Evolutionary conservation across 2,329 filamentous ascomycete species (phyloP).

Genomic region (Calcarisporium arbuscula): DNA sequence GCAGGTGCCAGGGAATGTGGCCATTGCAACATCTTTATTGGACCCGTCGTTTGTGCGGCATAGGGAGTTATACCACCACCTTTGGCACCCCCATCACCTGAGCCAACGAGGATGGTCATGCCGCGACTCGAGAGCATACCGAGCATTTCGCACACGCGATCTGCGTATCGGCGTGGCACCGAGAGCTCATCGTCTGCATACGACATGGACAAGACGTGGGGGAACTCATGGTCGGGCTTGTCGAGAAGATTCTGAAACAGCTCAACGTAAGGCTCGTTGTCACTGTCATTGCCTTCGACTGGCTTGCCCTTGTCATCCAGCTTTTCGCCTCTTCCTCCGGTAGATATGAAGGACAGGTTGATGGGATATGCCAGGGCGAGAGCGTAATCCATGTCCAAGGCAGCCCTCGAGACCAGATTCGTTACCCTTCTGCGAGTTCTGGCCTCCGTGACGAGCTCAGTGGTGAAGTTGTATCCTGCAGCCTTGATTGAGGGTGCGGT

Average conservation of each 20-base stretch:
- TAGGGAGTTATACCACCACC: slow-evolving; percentile 29
- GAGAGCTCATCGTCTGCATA: slow-evolving; percentile 54
- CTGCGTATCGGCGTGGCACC: slow-evolving; percentile 44
- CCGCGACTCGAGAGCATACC: slow-evolving; percentile 47
- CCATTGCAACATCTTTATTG: slow-evolving; percentile 47
- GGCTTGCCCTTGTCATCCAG: slow-evolving; percentile 30
- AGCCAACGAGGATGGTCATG: slow-evolving; percentile 42
- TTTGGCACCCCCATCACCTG: slow-evolving; percentile 44
- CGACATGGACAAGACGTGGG: slow-evolving; percentile 51
- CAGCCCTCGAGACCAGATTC: slow-evolving; percentile 37
- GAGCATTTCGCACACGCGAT: slow-evolving; percentile 45
- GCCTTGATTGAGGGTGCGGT: slow-evolving; percentile 28
- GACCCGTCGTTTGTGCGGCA: slow-evolving; percentile 56
- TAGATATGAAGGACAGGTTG: slow-evolving; percentile 33
- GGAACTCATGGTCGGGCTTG: slow-evolving; percentile 36
- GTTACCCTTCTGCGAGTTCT: slow-evolving; percentile 32
- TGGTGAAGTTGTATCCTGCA: slow-evolving; percentile 31
- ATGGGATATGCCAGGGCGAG: slow-evolving; percentile 38
- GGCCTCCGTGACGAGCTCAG: slow-evolving; percentile 33
- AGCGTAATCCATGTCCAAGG: slow-evolving; percentile 42
- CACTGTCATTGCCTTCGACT: slow-evolving; percentile 19
- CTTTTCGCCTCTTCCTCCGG: slow-evolving; percentile 36
- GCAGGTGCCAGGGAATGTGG: slow-evolving; percentile 60
- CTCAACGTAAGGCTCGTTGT: slow-evolving; percentile 53
- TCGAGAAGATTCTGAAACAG: slow-evolving; percentile 44